Evolutionary conservation across 2,329 filamentous ascomycete species (phyloP).

Genomic region (Pseudogymnoascus sp.): DNA sequence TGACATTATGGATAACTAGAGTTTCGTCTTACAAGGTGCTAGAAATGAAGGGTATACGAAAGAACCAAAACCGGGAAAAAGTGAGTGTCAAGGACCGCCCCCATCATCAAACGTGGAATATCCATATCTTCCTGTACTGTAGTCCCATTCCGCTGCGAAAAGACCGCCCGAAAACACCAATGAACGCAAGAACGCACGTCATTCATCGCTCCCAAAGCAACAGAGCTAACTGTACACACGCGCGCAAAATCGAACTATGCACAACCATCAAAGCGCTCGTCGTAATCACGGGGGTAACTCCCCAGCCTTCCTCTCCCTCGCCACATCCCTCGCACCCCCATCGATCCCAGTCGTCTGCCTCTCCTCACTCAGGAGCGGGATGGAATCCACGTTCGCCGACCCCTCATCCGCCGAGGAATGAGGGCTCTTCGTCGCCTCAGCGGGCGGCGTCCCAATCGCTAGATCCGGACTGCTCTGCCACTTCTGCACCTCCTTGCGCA

Average conservation of each 20-base stretch:
- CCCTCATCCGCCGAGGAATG: background rate
- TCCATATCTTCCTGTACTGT: background rate
- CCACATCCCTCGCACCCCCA: slow-evolving; percentile 37
- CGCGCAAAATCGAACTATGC: background rate
- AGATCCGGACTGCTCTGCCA: slow-evolving; percentile 64
- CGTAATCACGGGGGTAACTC: background rate
- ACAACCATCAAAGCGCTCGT: background rate
- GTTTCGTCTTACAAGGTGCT: background rate
- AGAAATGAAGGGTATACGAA: slow-evolving; percentile 6
- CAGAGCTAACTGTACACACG: background rate
- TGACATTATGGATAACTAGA: background rate
- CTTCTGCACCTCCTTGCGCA: slow-evolving; percentile 82
- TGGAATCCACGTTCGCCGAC: slow-evolving; percentile 40
- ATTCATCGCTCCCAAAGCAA: background rate
- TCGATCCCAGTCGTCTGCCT: slow-evolving; percentile 38
- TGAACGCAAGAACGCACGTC: background rate
- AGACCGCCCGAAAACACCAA: background rate
- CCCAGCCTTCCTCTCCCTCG: slow-evolving; percentile 39
- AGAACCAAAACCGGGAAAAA: background rate
- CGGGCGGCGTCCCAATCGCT: slow-evolving; percentile 29
- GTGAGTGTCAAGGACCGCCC: background rate
- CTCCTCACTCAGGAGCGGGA: slow-evolving; percentile 48
- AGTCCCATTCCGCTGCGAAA: background rate
- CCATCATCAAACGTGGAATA: background rate
- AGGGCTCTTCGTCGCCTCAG: slow-evolving; percentile 31